Evolutionary conservation across 2,329 filamentous ascomycete genomes (phyloP), one percentile per base, ranked within the genome.

Genomic region (Cephalotrichum gorgonifer): DNA sequence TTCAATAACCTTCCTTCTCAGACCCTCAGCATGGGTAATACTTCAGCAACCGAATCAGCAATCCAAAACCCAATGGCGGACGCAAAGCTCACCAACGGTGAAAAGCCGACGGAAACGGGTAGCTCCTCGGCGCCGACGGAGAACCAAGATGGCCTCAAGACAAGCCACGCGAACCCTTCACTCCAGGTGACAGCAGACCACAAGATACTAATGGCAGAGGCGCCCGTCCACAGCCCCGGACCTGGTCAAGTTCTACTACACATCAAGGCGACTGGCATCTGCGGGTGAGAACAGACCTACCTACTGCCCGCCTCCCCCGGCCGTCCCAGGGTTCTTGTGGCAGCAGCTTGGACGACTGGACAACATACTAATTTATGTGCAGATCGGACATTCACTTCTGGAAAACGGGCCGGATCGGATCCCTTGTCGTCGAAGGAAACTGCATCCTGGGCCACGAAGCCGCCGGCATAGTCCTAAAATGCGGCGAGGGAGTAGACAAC

Each of bases 331-430:
- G 23, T 12, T 41, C 1, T 17, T 14, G 11, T 15, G 11, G 3
- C 33, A 17, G 8, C 33, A 3, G 15, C 3, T 14, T 11, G n/a
- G 6, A n/a, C 33, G 15, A 17, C 14, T 38, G n/a, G 15, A 11
- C n/a, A n/a, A n/a, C n/a, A 8, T 30, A 11, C 35, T 39, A 22
- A 39, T 11, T 11, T 6, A 2, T 20, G n/a, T 20, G 17, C 27
- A 79, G 75, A 38, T 84, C 80, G 1, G 81, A 85, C 56, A 74
- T 85, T 54, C 81, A 86, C 59, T 81, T 84, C 55, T 85, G 81
- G 81, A 79, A 80, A 56, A 67, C 70, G 1, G 82, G 82, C 23
- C 65, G 73, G 12, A 85, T 86, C 56, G 82, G 83, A 2, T 70
- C 73, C 2, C 68, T 85, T 2, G 71, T 78, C 2, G 74, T 86